phyloP scores from a whole-genome alignment of 495 filamentous ascomycete species.

The Talaromyces thailandensis region DNA sequence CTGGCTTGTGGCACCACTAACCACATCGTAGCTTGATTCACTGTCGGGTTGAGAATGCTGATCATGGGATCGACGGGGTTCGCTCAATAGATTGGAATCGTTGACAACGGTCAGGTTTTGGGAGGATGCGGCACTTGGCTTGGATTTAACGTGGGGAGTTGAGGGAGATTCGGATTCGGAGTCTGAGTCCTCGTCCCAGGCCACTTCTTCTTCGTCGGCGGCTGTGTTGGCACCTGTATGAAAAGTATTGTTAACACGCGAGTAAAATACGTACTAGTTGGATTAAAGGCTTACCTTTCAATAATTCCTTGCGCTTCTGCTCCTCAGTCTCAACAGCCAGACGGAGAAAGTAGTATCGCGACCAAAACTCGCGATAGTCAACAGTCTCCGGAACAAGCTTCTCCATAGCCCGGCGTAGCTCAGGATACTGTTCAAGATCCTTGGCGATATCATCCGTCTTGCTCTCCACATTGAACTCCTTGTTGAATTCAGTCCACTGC shows the following conservation, averaged over 20 bases:
- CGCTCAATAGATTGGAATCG: slow-evolving; percentile 45
- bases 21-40: slow-evolving; percentile 88
- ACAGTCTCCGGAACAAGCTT: slow-evolving; percentile 86
- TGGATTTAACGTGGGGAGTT: slow-evolving; percentile 34
- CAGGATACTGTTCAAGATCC: slow-evolving; percentile 81
- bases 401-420: slow-evolving; percentile 88
- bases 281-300: slow-evolving; percentile 61
- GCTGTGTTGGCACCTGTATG: slow-evolving; percentile 44
- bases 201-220: slow-evolving; percentile 67
- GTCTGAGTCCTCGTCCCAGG: slow-evolving; percentile 77
- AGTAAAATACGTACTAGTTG: slow-evolving; percentile 7
- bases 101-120: slow-evolving; percentile 13
- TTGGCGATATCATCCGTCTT: slow-evolving; percentile 79
- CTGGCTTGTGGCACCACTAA: slow-evolving; percentile 76
- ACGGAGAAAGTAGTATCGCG: slow-evolving; percentile 88
- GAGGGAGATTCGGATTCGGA: slow-evolving; percentile 46
- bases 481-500: slow-evolving; percentile 66
- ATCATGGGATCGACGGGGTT: slow-evolving; percentile 75
- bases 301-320: slow-evolving; percentile 75
- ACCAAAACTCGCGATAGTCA: slow-evolving; percentile 86
- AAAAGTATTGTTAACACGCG: neutral
- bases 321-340: slow-evolving; percentile 95
- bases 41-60: slow-evolving; percentile 77
- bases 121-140: slow-evolving; percentile 17
- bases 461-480: slow-evolving; percentile 67